These are phyloP conservation scores for Populus tremula DNA, from an alignment of 345 rosid genomes.

Conservation along the genomic window DNA sequence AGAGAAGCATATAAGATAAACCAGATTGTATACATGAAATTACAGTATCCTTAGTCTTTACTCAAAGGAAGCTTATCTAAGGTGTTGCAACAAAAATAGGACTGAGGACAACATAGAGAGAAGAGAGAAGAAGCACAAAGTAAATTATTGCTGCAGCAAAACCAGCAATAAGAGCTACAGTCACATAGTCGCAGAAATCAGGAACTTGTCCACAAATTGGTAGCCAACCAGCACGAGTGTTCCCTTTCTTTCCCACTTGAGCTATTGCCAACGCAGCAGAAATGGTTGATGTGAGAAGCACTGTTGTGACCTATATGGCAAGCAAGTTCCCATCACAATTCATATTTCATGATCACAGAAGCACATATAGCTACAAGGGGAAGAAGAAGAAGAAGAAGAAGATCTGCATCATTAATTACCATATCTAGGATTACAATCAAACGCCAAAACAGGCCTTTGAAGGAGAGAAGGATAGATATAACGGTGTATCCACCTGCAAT, in stretches of 20 bases:
- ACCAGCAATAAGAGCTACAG: conserved; percentile 41
- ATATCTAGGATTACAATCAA: conserved; percentile 37
- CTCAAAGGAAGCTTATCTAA: conserved; percentile 5
- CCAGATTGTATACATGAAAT: too few relatives aligned
- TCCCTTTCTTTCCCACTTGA: conserved; percentile 55
- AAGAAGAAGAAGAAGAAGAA: not conserved
- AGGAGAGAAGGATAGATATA: conserved; percentile 29
- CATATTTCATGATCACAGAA: not conserved
- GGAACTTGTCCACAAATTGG: conserved; percentile 55
- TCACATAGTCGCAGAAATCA: conserved; percentile 41
- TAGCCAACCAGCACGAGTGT: conserved; percentile 58
- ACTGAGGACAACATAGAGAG: conserved; percentile 32
- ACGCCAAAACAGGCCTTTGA: conserved; percentile 26
- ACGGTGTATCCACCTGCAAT: conserved; percentile 42
- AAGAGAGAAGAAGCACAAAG: conserved; percentile 34
- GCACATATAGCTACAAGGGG: not conserved
- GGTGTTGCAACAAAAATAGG: conserved; percentile 34
- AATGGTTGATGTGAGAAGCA: conserved; percentile 47
- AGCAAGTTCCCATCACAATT: not conserved
- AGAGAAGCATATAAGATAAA: too few relatives aligned
- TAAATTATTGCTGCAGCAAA: conserved; percentile 39
- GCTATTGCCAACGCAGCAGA: conserved; percentile 60
- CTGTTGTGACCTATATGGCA: conserved; percentile 23
- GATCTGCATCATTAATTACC: conserved; percentile 21
- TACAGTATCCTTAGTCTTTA: not conserved